Percentiles rank a stretch among this genome's conserved stretches.
Evolutionary conservation across 2,329 filamentous ascomycete genomes (phyloP).

Genomic region (Gnomoniopsis smithogilvyi): DNA sequence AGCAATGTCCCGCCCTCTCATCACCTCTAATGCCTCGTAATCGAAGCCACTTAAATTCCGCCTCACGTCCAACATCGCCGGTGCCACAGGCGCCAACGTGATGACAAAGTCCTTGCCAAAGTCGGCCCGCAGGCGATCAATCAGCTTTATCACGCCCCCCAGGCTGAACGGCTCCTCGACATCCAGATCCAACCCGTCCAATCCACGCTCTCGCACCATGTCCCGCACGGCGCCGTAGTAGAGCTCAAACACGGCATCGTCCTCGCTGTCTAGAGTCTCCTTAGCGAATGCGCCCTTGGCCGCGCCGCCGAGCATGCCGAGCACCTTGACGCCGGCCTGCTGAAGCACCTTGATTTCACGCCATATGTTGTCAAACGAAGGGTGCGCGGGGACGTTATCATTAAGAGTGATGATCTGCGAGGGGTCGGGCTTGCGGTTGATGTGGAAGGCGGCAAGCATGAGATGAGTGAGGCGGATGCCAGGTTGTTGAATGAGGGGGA

Average conservation of each 20-base stretch:
- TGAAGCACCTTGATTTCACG: constrained; percentile 67
- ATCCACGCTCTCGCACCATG: constrained; percentile 52
- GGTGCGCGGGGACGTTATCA: constrained; percentile 63
- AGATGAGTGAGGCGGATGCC: constrained; percentile 60
- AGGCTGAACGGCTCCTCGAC: constrained; percentile 73
- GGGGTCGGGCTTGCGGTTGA: constrained; percentile 63
- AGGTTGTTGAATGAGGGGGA: constrained; percentile 37
- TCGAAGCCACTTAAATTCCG: constrained; percentile 72
- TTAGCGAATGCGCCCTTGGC: constrained; percentile 64
- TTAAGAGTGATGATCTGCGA: constrained; percentile 61
- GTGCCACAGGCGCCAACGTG: constrained; percentile 74
- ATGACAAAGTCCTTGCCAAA: constrained; percentile 68
- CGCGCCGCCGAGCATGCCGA: constrained; percentile 79
- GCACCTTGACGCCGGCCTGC: constrained; percentile 66
- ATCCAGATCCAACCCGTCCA: constrained; percentile 70
- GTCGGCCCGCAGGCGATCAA: constrained; percentile 62
- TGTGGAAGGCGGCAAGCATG: constrained; percentile 74
- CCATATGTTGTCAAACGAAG: constrained; percentile 66
- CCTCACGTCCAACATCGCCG: constrained; percentile 61
- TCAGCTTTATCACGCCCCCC: constrained; percentile 57
- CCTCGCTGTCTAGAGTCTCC: constrained; percentile 45
- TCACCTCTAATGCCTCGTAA: constrained; percentile 66
- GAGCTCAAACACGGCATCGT: constrained; percentile 56
- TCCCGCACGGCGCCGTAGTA: constrained; percentile 66
- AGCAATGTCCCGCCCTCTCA: constrained; percentile 59